These are phyloP conservation scores for Lepidium didymum DNA, from an alignment of 345 rosid species.

Conservation along the genomic window DNA sequence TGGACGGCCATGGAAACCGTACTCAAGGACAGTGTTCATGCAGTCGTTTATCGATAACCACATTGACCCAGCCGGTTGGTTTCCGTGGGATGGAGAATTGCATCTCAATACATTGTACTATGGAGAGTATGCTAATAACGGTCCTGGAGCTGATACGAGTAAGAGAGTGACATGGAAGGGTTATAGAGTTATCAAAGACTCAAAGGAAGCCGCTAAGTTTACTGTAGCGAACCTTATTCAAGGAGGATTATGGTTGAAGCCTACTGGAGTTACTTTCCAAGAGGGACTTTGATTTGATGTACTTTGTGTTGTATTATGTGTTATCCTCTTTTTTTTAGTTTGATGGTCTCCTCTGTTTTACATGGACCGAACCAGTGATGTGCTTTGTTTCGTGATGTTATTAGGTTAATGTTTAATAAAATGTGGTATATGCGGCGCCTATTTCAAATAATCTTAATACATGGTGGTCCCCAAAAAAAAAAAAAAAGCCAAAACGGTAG, in stretches of 20 bases:
- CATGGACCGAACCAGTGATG: neutral
- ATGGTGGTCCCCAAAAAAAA: too few relatives aligned
- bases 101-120: slow-evolving; percentile 55
- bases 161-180: slow-evolving; percentile 54
- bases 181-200: slow-evolving; percentile 33
- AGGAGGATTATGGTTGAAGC: slow-evolving; percentile 44
- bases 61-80: slow-evolving; percentile 57
- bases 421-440: too few relatives aligned
- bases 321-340: slow-evolving; percentile 9
- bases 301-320: neutral
- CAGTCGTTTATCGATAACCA: slow-evolving; percentile 42
- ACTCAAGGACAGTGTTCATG: slow-evolving; percentile 47
- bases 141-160: slow-evolving; percentile 44
- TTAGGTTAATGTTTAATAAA: neutral
- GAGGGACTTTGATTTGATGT: slow-evolving; percentile 39
- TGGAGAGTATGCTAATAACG: slow-evolving; percentile 49
- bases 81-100: slow-evolving; percentile 39
- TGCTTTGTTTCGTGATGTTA: neutral
- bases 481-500: too few relatives aligned
- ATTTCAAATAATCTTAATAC: too few relatives aligned
- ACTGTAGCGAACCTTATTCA: slow-evolving; percentile 39
- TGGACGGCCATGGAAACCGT: slow-evolving; percentile 66
- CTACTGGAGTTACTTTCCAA: slow-evolving; percentile 59
- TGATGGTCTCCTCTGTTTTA: neutral
- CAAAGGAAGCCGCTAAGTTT: slow-evolving; percentile 43